A percentile compares a stretch with the other conserved stretches of the same genome.
phyloP scores from a whole-genome alignment of 345 rosid species.

The Hibiscus tridactylites region DNA sequence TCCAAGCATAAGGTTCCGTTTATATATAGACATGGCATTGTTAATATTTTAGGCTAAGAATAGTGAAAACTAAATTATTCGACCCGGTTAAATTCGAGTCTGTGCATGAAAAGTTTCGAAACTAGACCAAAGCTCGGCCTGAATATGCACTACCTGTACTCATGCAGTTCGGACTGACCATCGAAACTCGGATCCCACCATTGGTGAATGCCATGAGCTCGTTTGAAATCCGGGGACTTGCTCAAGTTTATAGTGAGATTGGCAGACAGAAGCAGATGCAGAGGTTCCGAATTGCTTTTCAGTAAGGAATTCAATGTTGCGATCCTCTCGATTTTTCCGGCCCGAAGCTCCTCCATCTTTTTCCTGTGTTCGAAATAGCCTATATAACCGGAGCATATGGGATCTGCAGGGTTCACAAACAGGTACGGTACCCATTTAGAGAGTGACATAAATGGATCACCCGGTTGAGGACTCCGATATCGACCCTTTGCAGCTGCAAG shows the following conservation, averaged over 20 bases:
- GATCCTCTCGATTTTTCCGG: slow-evolving; percentile 40
- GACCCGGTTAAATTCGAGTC: too few relatives aligned
- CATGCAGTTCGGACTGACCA: slow-evolving; percentile 28
- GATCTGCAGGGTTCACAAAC: slow-evolving; percentile 47
- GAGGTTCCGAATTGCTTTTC: slow-evolving; percentile 30
- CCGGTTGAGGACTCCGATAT: slow-evolving; percentile 17
- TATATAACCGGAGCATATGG: slow-evolving; percentile 47
- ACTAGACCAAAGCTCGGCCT: too few relatives aligned
- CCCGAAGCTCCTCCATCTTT: slow-evolving; percentile 47
- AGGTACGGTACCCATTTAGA: slow-evolving; percentile 46
- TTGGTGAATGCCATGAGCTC: slow-evolving; percentile 67
- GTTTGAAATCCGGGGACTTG: slow-evolving; percentile 33
- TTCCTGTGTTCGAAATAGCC: slow-evolving; percentile 60
- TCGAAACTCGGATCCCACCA: slow-evolving; percentile 59
- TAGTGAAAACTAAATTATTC: too few relatives aligned
- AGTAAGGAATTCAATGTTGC: slow-evolving; percentile 42
- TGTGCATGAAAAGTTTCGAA: too few relatives aligned
- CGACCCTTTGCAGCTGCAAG: slow-evolving; percentile 40
- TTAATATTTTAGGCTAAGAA: too few relatives aligned
- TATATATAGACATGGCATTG: too few relatives aligned
- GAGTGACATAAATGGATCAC: slow-evolving; percentile 26
- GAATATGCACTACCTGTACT: slow-evolving; percentile 6
- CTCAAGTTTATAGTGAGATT: slow-evolving; percentile 29
- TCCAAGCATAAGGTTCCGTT: too few relatives aligned
- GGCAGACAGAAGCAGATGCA: slow-evolving; percentile 64